Evolutionary conservation across 1,139 yeast species (phyloP), one percentile per base, ranked within the genome.

Genomic region (Yamadazyma diddensiae): DNA sequence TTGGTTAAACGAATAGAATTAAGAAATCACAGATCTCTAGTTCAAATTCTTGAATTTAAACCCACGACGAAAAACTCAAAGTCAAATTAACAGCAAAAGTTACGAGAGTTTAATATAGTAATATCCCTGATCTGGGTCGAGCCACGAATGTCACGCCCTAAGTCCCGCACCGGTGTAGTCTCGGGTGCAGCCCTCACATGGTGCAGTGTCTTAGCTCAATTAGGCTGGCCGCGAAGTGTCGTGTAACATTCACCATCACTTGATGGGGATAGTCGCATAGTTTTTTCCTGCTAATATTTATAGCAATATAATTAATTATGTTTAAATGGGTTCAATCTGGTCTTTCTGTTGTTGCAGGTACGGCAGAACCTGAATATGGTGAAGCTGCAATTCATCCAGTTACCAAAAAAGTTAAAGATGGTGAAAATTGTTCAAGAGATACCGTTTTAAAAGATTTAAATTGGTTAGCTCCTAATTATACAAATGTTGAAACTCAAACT

Each of bases 291-390:
- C 12, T 11, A 25, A 7, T 12, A 5, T 21, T 7, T 21, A 21
- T 5, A 21, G 5, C 7, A 7, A 9, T 19, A 14, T 25, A 13
- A 5, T 23, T 8, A 13, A 33, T 12, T 23, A 83, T 83, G 94
- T 66, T 83, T 35, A 83, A 80, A 75, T 82, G 88, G 88, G 84
- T 83, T 41, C 92, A 83, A 69, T 83, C 90, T 39, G 77, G 95
- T 35, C 76, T 92, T 29, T 87, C 97, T 14, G 92, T 94, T 5
- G 92, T 88, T 28, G 94, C 97, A 6, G 98, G 98, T 32, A 78
- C 95, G 12, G 95, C 96, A 2, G 98, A 92, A 60, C 98, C 98
- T 17, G 95, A 84, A 54, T 92, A 92, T 53, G 98, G 98, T 33
- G 74, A 82, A 29, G 95, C 82, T 35, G 94, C 95, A 30, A 86